Evolutionary conservation across 2,329 filamentous ascomycete genomes (phyloP).

Genomic region (Colletotrichum acutatum): DNA sequence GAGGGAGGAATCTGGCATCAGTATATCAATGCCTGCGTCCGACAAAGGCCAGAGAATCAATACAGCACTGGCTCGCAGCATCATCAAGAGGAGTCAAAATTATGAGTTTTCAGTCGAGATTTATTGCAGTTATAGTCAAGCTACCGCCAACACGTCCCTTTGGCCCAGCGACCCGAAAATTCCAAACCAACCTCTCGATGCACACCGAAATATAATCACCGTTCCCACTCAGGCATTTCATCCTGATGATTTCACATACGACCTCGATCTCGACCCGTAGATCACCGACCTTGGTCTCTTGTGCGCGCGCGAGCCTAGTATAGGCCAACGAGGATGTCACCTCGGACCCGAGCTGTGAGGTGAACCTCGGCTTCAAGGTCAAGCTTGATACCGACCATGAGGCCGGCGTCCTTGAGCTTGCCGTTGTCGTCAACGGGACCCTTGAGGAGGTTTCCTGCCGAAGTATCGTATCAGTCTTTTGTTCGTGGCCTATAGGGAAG

Average conservation of each 20-base stretch:
- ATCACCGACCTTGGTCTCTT: neutral
- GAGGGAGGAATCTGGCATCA: too few species aligned
- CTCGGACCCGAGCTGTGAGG: slow-evolving; percentile 67
- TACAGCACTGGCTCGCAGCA: too few species aligned
- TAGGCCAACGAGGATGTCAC: slow-evolving; percentile 69
- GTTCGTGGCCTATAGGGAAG: neutral
- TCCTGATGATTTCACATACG: neutral
- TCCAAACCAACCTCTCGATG: neutral
- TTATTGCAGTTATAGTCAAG: neutral
- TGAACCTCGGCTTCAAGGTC: slow-evolving; percentile 73
- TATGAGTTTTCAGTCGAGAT: neutral
- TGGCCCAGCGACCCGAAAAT: neutral
- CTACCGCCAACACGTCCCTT: neutral
- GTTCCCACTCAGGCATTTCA: neutral
- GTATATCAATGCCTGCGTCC: too few species aligned
- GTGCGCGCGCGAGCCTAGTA: slow-evolving; percentile 51
- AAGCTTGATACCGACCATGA: slow-evolving; percentile 71
- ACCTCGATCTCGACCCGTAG: neutral
- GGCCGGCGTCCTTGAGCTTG: slow-evolving; percentile 65
- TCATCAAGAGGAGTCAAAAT: too few species aligned
- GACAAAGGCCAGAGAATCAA: neutral
- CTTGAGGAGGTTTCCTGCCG: slow-evolving; percentile 62
- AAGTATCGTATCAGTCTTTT: too few species aligned
- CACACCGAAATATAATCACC: neutral
- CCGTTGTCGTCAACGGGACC: slow-evolving; percentile 68